Conservation (phyloP, 805 yeast genomes). For the Kluyveromyces lactis region DNA sequence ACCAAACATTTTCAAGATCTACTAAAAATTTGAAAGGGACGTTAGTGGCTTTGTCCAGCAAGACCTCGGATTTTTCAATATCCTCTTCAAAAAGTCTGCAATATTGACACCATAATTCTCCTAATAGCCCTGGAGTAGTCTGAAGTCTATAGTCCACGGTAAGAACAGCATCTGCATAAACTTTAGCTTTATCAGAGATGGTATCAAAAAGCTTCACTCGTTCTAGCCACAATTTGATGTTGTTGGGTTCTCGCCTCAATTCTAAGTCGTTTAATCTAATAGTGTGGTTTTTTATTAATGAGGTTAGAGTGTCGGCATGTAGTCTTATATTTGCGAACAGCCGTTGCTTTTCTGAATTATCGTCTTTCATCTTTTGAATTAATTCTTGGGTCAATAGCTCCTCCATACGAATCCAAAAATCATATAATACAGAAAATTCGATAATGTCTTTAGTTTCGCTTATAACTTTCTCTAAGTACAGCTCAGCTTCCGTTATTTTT, state of each 20-base stretch:
- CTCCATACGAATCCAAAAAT: slow-evolving; percentile 52
- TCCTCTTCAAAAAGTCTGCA: slow-evolving; percentile 57
- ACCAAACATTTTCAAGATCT: slow-evolving; percentile 63
- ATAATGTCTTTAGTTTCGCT: slow-evolving; percentile 38
- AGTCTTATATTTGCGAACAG: slow-evolving; percentile 7
- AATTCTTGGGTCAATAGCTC: slow-evolving; percentile 35
- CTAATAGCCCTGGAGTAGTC: slow-evolving; percentile 34
- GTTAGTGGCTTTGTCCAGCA: slow-evolving; percentile 55
- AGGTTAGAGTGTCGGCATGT: slow-evolving; percentile 6
- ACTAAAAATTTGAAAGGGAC: slow-evolving; percentile 57
- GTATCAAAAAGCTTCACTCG: slow-evolving; percentile 42
- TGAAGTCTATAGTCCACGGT: slow-evolving; percentile 53
- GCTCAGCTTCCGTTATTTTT: slow-evolving; percentile 32
- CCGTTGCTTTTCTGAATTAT: slow-evolving; percentile 9
- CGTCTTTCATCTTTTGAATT: slow-evolving; percentile 6
- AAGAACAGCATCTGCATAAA: slow-evolving; percentile 57
- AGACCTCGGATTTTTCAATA: slow-evolving; percentile 47
- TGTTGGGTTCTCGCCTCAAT: slow-evolving; percentile 52
- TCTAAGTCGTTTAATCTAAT: slow-evolving; percentile 58
- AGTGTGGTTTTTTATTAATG: slow-evolving; percentile 45
- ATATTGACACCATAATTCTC: slow-evolving; percentile 62
- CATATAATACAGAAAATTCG: slow-evolving; percentile 60
- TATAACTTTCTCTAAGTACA: slow-evolving; percentile 42
- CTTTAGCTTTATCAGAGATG: slow-evolving; percentile 32
- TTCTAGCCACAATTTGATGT: slow-evolving; percentile 61